These are phyloP conservation scores for Ascochyta pisi DNA, from an alignment of 2,329 filamentous ascomycete genomes.

Conservation along the genomic window DNA sequence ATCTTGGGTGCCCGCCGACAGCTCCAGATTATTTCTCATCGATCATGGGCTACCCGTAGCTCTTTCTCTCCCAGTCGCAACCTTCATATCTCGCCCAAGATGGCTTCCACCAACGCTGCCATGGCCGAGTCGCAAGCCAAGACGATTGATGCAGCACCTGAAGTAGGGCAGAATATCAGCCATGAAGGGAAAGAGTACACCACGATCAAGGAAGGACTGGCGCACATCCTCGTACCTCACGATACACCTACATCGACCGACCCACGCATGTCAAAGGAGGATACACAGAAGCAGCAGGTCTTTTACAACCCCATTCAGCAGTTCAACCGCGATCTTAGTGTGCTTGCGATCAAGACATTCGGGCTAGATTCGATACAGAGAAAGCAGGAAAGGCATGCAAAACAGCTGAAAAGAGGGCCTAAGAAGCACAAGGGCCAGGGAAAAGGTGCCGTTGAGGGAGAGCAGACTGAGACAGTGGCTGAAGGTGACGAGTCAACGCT, in stretches of 20 bases:
- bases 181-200: conserved; percentile 63
- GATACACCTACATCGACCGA: conserved; percentile 57
- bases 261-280: conserved; percentile 56
- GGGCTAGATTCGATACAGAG: conserved; percentile 70
- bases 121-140: conserved; percentile 22
- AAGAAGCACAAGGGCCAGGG: conserved; percentile 31
- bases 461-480: background rate
- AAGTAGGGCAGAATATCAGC: conserved; percentile 40
- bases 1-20: conserved; percentile 32
- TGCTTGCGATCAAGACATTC: conserved; percentile 89
- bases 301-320: conserved; percentile 99
- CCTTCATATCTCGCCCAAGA: conserved; percentile 25
- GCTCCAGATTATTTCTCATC: conserved; percentile 18
- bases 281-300: conserved; percentile 72
- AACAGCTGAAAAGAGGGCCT: conserved; percentile 42
- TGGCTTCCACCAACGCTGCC: conserved; percentile 23
- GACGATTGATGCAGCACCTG: conserved; percentile 38
- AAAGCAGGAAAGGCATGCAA: conserved; percentile 54
- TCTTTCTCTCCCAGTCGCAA: conserved; percentile 22
- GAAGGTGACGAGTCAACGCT: conserved; percentile 15
- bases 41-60: conserved; percentile 39
- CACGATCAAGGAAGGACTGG: conserved; percentile 71
- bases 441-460: conserved; percentile 11
- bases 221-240: conserved; percentile 69
- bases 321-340: conserved; percentile 95